Conservation (phyloP, 257 asterid species). For the Echites panduratus region DNA sequence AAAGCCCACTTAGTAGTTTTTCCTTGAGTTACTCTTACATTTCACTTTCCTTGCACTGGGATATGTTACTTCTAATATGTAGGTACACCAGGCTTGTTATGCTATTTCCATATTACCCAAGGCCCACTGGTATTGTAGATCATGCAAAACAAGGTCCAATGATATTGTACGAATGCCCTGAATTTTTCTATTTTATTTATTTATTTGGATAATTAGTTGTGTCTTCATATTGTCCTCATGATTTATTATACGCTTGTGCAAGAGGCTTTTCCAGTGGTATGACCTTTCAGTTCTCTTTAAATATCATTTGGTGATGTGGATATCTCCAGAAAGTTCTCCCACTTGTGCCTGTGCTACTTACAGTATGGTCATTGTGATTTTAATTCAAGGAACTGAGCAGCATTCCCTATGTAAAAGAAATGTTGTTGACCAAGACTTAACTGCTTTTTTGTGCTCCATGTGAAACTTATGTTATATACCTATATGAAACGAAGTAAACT, state of each 20-base stretch:
- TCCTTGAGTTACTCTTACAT: slow-evolving; percentile 13
- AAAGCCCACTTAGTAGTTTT: neutral
- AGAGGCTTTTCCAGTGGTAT: neutral
- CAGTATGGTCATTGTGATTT: neutral
- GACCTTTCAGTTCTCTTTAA: neutral
- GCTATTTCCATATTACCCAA: slow-evolving; percentile 23
- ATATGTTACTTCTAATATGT: slow-evolving; percentile 9
- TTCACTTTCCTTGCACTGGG: slow-evolving; percentile 8
- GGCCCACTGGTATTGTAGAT: slow-evolving; percentile 26
- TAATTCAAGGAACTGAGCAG: neutral
- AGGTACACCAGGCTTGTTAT: slow-evolving; percentile 32
- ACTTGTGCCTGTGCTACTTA: neutral
- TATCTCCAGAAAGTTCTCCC: neutral
- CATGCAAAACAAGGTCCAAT: slow-evolving; percentile 26
- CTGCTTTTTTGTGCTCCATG: neutral
- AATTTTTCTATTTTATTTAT: neutral
- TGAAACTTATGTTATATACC: neutral
- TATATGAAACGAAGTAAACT: neutral
- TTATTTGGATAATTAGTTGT: neutral
- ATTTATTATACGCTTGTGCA: neutral
- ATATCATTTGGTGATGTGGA: neutral
- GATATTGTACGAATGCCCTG: slow-evolving; percentile 18
- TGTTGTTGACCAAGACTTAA: neutral
- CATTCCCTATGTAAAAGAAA: neutral
- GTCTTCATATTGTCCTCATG: neutral